Evolutionary conservation across 345 rosid species (phyloP), one percentile per base, ranked within the genome.

Genomic region (Luvunga scandens): DNA sequence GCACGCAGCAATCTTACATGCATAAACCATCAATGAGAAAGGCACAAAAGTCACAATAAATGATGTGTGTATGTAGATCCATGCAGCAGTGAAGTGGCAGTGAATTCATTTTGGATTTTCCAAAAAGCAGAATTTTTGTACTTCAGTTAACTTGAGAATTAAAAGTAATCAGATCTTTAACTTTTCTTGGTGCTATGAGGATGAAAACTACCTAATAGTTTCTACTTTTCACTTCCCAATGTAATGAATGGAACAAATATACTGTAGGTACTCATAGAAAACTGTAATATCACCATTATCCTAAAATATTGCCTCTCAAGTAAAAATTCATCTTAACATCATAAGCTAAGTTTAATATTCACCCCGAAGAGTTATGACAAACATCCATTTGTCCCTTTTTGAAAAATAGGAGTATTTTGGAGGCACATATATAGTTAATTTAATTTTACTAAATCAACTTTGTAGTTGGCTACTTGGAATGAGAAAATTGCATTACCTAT

Each of bases 401-500:
- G 67, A 4, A 33, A 31, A 39, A 66, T 18, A 3, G 4, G 21
- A 24, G 22, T 39, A 2, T 31, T 33, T 33, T 3, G 25, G 3
- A 66, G 2, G 45, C 45, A 21, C 9, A 66, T 33, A 33, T 19
- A 33, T 21, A 33, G 1, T 19, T 66, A 66, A 19, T 16, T 66
- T 19, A 33, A 66, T 66, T 22, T 6, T 34, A 66, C 69, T 36
- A 18, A 66, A 66, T 4, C 69, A 66, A 34, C 69, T 66, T 18
- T 7, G 48, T 7, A 66, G 27, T 16, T 33, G 69, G 69, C 36
- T 34, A 0, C 2, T 33, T 45, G 50, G 50, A n/a, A 66, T 21
- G 25, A 66, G 45, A 34, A 66, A 31, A 55, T 61, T 45, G 30
- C 31, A 33, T 74, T 90, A 92, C 94, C 97, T 2, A 90, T 90